Percentiles rank a stretch among this genome's conserved stretches.
Evolutionary conservation across 768 basidiomycete species (phyloP).

Genomic region (Tylopilus felleus): DNA sequence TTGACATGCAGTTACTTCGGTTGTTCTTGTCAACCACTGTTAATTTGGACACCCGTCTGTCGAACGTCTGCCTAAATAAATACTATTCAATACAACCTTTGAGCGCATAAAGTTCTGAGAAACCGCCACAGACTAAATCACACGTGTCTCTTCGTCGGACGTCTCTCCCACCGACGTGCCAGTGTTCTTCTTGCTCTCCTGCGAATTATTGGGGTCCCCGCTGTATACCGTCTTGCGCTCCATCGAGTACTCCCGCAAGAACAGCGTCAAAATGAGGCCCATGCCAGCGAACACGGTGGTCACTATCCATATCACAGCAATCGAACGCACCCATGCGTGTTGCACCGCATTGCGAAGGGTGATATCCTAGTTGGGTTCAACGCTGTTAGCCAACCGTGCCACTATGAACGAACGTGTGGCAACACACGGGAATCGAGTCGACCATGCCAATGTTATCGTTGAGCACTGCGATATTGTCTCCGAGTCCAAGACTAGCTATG

Average conservation of each 20-base stretch:
- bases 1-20: neutral
- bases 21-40: neutral
- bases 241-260: constrained; percentile 59
- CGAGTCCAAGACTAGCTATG: constrained; percentile 17
- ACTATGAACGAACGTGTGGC: neutral
- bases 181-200: constrained; percentile 18
- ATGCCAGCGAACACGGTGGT: constrained; percentile 55
- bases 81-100: neutral
- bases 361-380: constrained; percentile 40
- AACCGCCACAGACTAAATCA: neutral
- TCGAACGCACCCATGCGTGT: constrained; percentile 61
- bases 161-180: neutral
- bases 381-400: neutral
- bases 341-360: constrained; percentile 46
- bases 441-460: constrained; percentile 45
- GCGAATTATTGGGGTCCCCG: constrained; percentile 14
- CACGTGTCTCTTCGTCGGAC: neutral
- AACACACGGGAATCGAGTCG: constrained; percentile 22
- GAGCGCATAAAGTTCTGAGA: neutral
- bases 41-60: neutral
- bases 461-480: constrained; percentile 40
- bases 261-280: constrained; percentile 48
- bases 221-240: constrained; percentile 47
- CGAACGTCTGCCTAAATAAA: neutral
- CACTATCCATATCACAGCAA: constrained; percentile 63